phyloP scores from a whole-genome alignment of 2,329 filamentous ascomycete species.

The Trichophyton schoenleinii region DNA sequence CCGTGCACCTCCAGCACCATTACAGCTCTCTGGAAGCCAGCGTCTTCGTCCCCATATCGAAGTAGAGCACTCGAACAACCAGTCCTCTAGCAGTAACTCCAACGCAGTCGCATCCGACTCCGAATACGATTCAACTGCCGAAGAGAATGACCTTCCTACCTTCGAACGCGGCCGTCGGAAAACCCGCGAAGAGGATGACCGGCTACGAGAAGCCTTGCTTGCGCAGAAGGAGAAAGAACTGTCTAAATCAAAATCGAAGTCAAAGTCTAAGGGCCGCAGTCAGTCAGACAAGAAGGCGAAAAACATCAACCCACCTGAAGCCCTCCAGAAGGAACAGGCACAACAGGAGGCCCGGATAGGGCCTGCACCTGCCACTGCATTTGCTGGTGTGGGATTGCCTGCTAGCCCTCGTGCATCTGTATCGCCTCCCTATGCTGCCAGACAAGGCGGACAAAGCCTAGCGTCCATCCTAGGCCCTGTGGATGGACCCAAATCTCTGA shows the following conservation, averaged over 20 bases:
- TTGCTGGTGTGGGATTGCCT: conserved; percentile 9
- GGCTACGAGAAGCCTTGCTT: conserved; percentile 56
- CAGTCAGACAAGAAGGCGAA: conserved; percentile 59
- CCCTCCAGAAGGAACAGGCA: conserved; percentile 11
- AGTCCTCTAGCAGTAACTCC: conserved; percentile 19
- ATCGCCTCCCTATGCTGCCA: conserved; percentile 17
- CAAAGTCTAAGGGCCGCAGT: conserved; percentile 37
- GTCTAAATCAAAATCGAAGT: background rate
- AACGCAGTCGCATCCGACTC: conserved; percentile 50
- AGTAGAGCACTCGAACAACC: conserved; percentile 31
- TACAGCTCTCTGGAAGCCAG: conserved; percentile 51
- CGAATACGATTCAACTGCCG: conserved; percentile 68
- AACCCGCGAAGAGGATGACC: conserved; percentile 79
- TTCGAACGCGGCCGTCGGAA: conserved; percentile 59
- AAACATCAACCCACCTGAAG: conserved; percentile 38
- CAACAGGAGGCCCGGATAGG: conserved; percentile 12
- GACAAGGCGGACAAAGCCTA: conserved; percentile 18
- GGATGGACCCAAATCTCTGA: background rate
- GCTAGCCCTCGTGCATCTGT: conserved; percentile 16
- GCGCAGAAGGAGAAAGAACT: conserved; percentile 53
- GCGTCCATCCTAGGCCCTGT: conserved; percentile 22
- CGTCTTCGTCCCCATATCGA: conserved; percentile 34
- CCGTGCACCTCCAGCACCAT: conserved; percentile 73
- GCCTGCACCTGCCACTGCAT: conserved; percentile 24
- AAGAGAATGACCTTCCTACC: conserved; percentile 50